Evolutionary conservation across 441 rosid genomes (phyloP), one percentile per base, ranked within the genome.

Genomic region (Euphorbia schlechtendalii): DNA sequence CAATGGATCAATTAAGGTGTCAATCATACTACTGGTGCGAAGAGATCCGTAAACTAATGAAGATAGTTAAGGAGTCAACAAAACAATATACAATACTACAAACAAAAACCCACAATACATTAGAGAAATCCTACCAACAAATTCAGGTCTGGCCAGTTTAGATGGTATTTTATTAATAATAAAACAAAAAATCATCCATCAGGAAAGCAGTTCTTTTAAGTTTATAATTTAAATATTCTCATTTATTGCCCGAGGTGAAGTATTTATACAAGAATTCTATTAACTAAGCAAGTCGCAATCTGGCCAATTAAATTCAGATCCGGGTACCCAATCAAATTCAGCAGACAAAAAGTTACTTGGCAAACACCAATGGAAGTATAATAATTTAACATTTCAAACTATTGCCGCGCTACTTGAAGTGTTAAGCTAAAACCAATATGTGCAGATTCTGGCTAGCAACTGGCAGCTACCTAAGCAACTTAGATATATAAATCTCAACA

Each of bases 121-220:
- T 63, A 36, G 21, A 41, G 20, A 52, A 52, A 53, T 58, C 46
- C 28, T 49, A 46, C 17, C 10, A 27, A 61, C 10, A n/a, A n/a
- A n/a, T 61, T 63, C 67, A 71, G 61, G 41, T 67, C 71, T 54
- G 59, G 65, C 68, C 70, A 74, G 56, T 59, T 63, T 57, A 55
- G 17, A 17, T 48, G 30, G 36, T 18, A 45, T 27, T 8, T n/a
- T 0, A 0, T 15, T 10, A 18, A 10, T n/a, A n/a, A n/a, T n/a
- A n/a, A n/a, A n/a, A n/a, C n/a, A n/a, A 34, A 12, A 25, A 46
- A 57, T 20, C 63, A 66, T 13, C 11, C 22, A 56, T 30, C 32
- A 45, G 48, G 56, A 57, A 66, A 56, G 54, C 56, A 45, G 13
- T 18, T 51, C 14, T 34, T 15, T 15, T 51, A 20, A 9, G n/a